A percentile compares a stretch with the other conserved stretches of the same genome.
phyloP scores from a whole-genome alignment of 2,329 filamentous ascomycete species.

The Penicillium sp. region DNA sequence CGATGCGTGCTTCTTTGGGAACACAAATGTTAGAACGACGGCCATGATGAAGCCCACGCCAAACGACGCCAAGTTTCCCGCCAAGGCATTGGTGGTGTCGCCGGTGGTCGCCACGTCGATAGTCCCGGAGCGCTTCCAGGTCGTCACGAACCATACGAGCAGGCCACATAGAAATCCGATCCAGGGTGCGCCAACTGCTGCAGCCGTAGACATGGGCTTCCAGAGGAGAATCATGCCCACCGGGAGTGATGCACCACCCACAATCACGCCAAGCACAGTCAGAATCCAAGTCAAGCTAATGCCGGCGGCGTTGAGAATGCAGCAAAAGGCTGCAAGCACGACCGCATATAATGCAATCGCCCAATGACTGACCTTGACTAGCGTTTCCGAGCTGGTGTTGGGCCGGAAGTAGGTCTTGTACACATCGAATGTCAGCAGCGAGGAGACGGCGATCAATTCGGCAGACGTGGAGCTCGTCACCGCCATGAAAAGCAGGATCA shows the following conservation, averaged over 20 bases:
- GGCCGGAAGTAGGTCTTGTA: conserved; percentile 51
- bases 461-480: conserved; percentile 49
- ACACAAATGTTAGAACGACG: conserved; percentile 33
- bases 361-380: conserved; percentile 52
- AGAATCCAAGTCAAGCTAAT: conserved; percentile 43
- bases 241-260: conserved; percentile 40
- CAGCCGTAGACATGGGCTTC: conserved; percentile 39
- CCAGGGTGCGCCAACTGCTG: conserved; percentile 36
- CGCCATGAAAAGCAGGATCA: conserved; percentile 41
- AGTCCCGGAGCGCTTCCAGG: conserved; percentile 31
- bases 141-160: conserved; percentile 40
- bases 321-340: conserved; percentile 41
- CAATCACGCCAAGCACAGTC: conserved; percentile 41
- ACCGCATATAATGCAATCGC: conserved; percentile 50
- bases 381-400: conserved; percentile 43
- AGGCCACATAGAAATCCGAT: conserved; percentile 35
- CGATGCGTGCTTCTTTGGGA: conserved; percentile 28
- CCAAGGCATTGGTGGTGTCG: conserved; percentile 39
- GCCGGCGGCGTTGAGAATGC: conserved; percentile 37
- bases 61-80: conserved; percentile 40
- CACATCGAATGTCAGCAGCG: conserved; percentile 54
- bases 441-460: conserved; percentile 52
- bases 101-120: conserved; percentile 40
- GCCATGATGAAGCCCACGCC: conserved; percentile 36
- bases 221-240: conserved; percentile 41